phyloP scores from a whole-genome alignment of 2,329 filamentous ascomycete species.

The Alternaria consortialis region DNA sequence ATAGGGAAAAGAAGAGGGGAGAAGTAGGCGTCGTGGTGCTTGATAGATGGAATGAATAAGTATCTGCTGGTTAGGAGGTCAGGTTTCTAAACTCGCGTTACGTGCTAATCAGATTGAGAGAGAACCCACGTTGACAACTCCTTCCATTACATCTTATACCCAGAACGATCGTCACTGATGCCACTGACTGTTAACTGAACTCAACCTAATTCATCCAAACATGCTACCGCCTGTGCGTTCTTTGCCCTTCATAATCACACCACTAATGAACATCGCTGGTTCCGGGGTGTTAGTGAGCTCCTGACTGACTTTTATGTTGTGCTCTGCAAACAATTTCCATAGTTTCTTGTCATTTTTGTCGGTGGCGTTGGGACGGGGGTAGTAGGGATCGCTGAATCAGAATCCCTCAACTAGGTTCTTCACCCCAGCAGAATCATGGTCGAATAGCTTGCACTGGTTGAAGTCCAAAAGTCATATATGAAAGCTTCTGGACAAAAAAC shows the following conservation, averaged over 20 bases:
- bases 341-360: neutral
- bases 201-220: neutral
- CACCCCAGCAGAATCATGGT: neutral
- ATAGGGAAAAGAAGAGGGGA: neutral
- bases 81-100: neutral
- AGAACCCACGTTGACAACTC: neutral
- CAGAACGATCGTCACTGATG: neutral
- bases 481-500: neutral
- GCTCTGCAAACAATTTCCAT: neutral
- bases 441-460: constrained; percentile 4
- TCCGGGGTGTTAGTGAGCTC: neutral
- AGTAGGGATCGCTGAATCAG: constrained; percentile 17
- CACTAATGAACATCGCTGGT: neutral
- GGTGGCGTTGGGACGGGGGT: constrained; percentile 10
- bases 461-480: constrained; percentile 5
- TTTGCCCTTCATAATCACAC: neutral
- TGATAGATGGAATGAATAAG: neutral
- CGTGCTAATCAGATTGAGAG: neutral
- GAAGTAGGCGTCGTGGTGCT: neutral
- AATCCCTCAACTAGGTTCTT: constrained; percentile 11
- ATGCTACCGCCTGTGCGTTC: neutral
- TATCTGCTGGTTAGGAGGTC: neutral
- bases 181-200: neutral
- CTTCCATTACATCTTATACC: neutral
- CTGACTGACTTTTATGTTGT: neutral